Evolutionary conservation across 306 rosid genomes (phyloP).

Genomic region (Lathyrus sativus): DNA sequence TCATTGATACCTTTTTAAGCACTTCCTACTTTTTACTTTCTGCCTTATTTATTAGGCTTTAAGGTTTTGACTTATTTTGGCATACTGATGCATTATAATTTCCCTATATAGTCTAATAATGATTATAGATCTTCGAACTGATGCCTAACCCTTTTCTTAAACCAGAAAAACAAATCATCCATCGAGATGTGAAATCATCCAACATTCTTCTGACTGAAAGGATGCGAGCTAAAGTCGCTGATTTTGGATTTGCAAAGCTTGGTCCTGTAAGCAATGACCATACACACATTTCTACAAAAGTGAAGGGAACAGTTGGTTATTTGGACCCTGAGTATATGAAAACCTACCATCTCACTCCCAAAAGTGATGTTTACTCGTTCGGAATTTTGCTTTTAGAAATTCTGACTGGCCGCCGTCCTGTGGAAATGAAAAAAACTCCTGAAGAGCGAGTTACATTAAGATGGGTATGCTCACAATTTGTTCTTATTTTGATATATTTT

Average conservation of each 20-base stretch:
- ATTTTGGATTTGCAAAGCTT: constrained; percentile 95
- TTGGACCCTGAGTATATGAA: constrained; percentile 98
- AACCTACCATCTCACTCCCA: constrained; percentile 89
- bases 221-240: constrained; percentile 98
- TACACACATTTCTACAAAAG: constrained; percentile 96
- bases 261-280: constrained; percentile 72
- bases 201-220: constrained; percentile 95
- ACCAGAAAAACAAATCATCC: constrained; percentile 91
- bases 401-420: constrained; percentile 86
- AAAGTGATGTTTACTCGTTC: constrained; percentile 95
- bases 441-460: constrained; percentile 86
- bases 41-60: not conserved
- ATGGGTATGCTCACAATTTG: constrained; percentile 71
- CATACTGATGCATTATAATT: constrained; percentile 19
- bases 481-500: constrained; percentile 7
- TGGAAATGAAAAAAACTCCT: constrained; percentile 67
- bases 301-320: constrained; percentile 99
- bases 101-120: constrained; percentile 15
- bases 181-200: constrained; percentile 94
- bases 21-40: constrained; percentile 7
- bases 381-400: constrained; percentile 90
- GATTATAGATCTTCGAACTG: constrained; percentile 25
- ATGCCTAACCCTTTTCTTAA: constrained; percentile 37
- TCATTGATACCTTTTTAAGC: constrained; percentile 12
- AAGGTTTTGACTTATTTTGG: constrained; percentile 15